phyloP scores from a whole-genome alignment of 495 filamentous ascomycete species.

The Bryoglossum gracile region DNA sequence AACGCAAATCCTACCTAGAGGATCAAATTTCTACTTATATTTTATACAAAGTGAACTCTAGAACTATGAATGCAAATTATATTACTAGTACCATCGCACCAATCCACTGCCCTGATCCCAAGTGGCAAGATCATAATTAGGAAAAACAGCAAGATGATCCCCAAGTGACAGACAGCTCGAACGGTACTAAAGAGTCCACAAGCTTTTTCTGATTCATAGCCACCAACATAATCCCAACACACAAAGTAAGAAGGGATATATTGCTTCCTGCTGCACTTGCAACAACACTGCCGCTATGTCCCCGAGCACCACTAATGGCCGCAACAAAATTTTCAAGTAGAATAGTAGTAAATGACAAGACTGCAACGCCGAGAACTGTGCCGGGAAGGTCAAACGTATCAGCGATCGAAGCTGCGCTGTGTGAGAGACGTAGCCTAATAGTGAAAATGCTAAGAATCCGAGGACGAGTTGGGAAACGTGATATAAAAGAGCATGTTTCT shows the following conservation, averaged over 20 bases:
- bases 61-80: conserved; percentile 35
- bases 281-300: conserved; percentile 43
- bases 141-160: conserved; percentile 26
- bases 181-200: conserved; percentile 23
- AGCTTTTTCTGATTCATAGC: conserved; percentile 20
- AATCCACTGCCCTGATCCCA: conserved; percentile 30
- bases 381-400: conserved; percentile 36
- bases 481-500: conserved; percentile 22
- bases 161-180: conserved; percentile 33
- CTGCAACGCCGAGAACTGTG: conserved; percentile 43
- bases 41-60: conserved; percentile 31
- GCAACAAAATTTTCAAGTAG: conserved; percentile 50
- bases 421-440: conserved; percentile 42
- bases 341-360: conserved; percentile 50
- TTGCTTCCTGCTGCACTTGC: conserved; percentile 50
- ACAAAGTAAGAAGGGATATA: conserved; percentile 48
- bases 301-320: conserved; percentile 37
- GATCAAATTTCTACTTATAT: too few species aligned
- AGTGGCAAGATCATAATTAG: conserved; percentile 27
- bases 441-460: conserved; percentile 39
- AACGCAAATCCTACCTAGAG: too few species aligned
- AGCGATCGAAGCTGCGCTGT: conserved; percentile 33
- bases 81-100: conserved; percentile 31
- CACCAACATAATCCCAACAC: conserved; percentile 37
- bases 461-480: conserved; percentile 41